Base-by-base conservation (phyloP, 139 green algal species). In the Gonium pectorale region DNA sequence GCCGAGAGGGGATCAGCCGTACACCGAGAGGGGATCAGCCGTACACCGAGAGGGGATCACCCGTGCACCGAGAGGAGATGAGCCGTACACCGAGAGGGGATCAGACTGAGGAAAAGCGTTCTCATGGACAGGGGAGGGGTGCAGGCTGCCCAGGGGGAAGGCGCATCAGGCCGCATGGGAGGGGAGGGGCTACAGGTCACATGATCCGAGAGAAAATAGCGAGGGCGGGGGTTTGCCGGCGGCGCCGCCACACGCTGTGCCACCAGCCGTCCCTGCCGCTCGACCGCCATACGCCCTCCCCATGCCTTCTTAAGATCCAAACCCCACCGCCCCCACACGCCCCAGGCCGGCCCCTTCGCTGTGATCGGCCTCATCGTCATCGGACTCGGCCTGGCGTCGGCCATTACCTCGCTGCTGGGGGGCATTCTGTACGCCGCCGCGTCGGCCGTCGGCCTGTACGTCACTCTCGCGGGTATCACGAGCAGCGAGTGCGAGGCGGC, bases 261-360 rank as follows among this genome's bases (percentile, higher is more conserved):
- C n/a, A n/a, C n/a, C n/a, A n/a, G n/a, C n/a, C n/a, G n/a, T n/a
- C n/a, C n/a, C n/a, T n/a, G n/a, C n/a, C n/a, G n/a, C n/a, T n/a
- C n/a, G n/a, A n/a, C n/a, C n/a, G n/a, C n/a, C n/a, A n/a, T n/a
- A n/a, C n/a, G n/a, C 67, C 24, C 3, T 49, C 35, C 8, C 3
- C 64, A 46, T 24, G 24, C 9, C 3, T 6, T 24, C 67, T 40
- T 41, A 41, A 13, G 7, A 41, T 7, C 60, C 7, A 15, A 21
- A 4, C 8, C n/a, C 9, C 29, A 7, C 29, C 35, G 5, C 35
- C 29, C 11, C 64, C 8, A 5, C 19, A 51, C 5, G 4, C 35
- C 37, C 27, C 74, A 82, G 75, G 77, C 77, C 7, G 77, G 77
- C 24, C 77, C 77, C 43, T 73, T 83, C 31, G 77, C 77, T 31